A percentile compares a stretch with the other conserved stretches of the same genome.
Evolutionary conservation across 805 yeast genomes (phyloP).

Genomic region (Lipomyces starkeyi): DNA sequence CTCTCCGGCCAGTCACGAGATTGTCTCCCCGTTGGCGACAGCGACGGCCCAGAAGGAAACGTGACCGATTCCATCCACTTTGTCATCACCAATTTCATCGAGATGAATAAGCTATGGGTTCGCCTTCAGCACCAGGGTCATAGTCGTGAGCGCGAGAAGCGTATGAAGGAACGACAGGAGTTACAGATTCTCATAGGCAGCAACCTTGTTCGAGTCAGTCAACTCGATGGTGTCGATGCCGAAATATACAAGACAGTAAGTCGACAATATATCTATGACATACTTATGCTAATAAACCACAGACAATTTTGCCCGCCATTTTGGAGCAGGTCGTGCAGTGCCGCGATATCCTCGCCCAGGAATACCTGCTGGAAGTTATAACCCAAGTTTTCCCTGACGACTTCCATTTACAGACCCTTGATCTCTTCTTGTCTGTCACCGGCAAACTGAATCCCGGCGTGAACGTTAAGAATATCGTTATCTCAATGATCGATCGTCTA

Average conservation of each 20-base stretch:
- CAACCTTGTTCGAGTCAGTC: conserved; percentile 85
- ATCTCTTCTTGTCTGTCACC: conserved; percentile 67
- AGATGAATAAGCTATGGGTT: conserved; percentile 98
- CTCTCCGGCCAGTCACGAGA: conserved; percentile 82
- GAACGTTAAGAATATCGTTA: conserved; percentile 67
- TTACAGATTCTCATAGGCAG: conserved; percentile 91
- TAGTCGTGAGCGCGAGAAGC: conserved; percentile 73
- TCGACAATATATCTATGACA: neutral
- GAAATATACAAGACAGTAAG: conserved; percentile 46
- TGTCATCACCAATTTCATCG: conserved; percentile 84
- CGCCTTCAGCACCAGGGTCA: conserved; percentile 96
- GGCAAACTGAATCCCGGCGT: conserved; percentile 72
- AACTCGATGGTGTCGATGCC: conserved; percentile 71
- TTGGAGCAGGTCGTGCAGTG: conserved; percentile 93
- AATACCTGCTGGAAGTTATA: conserved; percentile 85
- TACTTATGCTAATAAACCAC: neutral
- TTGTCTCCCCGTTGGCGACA: conserved; percentile 54
- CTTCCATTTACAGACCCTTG: conserved; percentile 79
- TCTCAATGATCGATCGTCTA: conserved; percentile 72
- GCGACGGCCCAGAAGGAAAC: conserved; percentile 46
- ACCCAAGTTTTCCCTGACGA: conserved; percentile 95
- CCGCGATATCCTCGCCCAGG: conserved; percentile 89
- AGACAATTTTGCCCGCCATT: conserved; percentile 72
- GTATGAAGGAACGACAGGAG: conserved; percentile 83
- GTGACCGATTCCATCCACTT: conserved; percentile 76